Base-by-base conservation (phyloP, 2,329 filamentous ascomycete genomes). In the Knoxdaviesia capensis region DNA sequence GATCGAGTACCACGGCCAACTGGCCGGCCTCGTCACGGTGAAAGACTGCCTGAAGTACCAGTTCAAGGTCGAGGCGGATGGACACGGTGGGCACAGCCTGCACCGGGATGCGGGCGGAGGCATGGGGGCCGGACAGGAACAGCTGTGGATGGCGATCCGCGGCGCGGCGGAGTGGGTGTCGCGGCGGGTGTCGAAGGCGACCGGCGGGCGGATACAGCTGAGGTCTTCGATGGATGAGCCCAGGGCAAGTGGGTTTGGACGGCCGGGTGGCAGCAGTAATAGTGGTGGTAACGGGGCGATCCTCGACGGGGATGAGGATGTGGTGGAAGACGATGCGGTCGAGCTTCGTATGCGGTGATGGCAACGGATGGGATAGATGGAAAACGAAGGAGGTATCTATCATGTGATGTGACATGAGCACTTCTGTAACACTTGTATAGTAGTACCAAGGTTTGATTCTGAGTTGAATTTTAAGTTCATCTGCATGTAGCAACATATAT, bases 21-120 rank as follows among this genome's bases (percentile, higher is more conserved):
- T 98, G 2, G 74, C 72, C 0, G 90, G 90, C 0, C 68, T 98
- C 0, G 83, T 98, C 1, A 98, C 90, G 0, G 82, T 94, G 47
- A 98, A 98, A 58, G 90, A 98, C 56, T 96, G 90, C 50, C 64
- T 98, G 43, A 93, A 90, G 56, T 96, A 93, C 54, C 88, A 98
- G 58, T 94, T 96, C 71, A 92, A 90, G 63, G 84, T 82, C 1
- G 90, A 98, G 58, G 83, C 83, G 6, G 75, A 80, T 36, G 86
- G 90, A 59, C 77, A 83, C 51, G 74, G 73, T 4, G 69, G 20
- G 20, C 20, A 20, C 20, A 20, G 20, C 20, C 2, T 20, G 20
- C 20, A 20, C 20, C 20, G 71, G 45, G 68, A 74, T 32, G 73
- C 78, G 44, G 62, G 68, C 38, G 59, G 63, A 30, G 57, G 73